Evolutionary conservation across 345 rosid genomes (phyloP).

Genomic region (Theobroma cacao): DNA sequence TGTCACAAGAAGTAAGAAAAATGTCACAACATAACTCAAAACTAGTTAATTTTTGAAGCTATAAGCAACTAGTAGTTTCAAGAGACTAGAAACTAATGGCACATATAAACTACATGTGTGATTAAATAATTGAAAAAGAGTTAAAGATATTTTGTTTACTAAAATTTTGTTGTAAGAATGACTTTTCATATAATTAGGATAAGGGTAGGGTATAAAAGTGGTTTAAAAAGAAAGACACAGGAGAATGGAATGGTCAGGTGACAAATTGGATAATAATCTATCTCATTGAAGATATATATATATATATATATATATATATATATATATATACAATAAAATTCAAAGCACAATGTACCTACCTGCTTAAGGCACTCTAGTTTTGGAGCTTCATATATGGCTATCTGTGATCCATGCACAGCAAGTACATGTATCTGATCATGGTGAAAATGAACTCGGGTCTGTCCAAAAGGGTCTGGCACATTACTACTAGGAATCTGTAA

Average conservation of each 20-base stretch:
- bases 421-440: conserved; percentile 38
- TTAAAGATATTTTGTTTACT: neutral
- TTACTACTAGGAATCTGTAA: conserved; percentile 34
- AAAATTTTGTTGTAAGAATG: neutral
- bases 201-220: neutral
- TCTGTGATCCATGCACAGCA: conserved; percentile 38
- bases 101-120: neutral
- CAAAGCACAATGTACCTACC: conserved; percentile 8
- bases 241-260: neutral
- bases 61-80: neutral
- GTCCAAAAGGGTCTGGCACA: conserved; percentile 33
- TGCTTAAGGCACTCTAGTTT: conserved; percentile 38
- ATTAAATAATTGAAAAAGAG: neutral
- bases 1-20: neutral
- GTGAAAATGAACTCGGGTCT: conserved; percentile 44
- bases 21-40: neutral
- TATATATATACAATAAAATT: too few relatives aligned
- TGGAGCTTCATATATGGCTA: conserved; percentile 38
- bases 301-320: too few relatives aligned
- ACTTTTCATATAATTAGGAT: neutral
- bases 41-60: neutral
- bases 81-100: neutral
- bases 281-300: too few relatives aligned
- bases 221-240: neutral
- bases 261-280: neutral